Conservation (phyloP, 1,284 basidiomycete genomes). For the Leccinum fallax region DNA sequence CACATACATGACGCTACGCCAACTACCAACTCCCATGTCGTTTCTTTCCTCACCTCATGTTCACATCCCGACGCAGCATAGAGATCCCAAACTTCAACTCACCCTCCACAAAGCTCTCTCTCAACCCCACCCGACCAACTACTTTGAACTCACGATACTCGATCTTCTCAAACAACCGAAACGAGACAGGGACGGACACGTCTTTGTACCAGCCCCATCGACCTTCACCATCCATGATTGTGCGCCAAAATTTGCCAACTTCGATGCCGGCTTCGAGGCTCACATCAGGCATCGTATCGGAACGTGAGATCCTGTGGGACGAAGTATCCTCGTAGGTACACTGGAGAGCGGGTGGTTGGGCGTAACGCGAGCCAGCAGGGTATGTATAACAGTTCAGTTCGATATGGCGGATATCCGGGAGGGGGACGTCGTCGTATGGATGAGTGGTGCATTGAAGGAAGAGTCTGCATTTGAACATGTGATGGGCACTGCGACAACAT, state of each 20-base stretch:
- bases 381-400: conserved; percentile 28
- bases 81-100: conserved; percentile 28
- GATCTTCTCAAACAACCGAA: conserved; percentile 34
- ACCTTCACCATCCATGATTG: conserved; percentile 14
- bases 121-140: conserved; percentile 21
- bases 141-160: conserved; percentile 36
- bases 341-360: conserved; percentile 11
- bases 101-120: conserved; percentile 13
- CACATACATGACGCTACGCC: background rate
- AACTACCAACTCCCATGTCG: background rate
- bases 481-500: conserved; percentile 14
- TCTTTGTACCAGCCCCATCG: conserved; percentile 34
- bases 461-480: conserved; percentile 28
- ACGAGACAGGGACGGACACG: conserved; percentile 35
- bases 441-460: conserved; percentile 21
- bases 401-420: conserved; percentile 17
- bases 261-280: conserved; percentile 22
- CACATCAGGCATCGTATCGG: background rate
- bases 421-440: conserved; percentile 11
- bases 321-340: conserved; percentile 18
- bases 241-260: conserved; percentile 25
- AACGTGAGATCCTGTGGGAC: background rate
- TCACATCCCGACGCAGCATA: conserved; percentile 20
- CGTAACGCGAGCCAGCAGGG: conserved; percentile 9
- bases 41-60: conserved; percentile 20